Evolutionary conservation across 2,329 filamentous ascomycete species (phyloP), one percentile per base, ranked within the genome.

Genomic region (Akanthomyces uredinophilus): DNA sequence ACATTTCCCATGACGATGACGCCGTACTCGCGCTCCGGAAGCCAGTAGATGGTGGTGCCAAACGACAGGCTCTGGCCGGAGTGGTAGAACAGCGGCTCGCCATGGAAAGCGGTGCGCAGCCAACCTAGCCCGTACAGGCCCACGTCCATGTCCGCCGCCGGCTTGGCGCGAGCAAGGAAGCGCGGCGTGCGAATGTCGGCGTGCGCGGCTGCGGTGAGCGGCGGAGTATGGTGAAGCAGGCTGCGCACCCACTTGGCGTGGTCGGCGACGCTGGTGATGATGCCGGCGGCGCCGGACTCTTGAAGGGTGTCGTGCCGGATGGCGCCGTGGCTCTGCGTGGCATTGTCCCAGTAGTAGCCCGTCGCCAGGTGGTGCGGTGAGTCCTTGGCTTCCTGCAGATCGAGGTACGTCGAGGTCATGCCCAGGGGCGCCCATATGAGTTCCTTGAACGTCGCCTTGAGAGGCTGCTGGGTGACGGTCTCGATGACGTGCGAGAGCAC

Each of bases 401-500:
- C 64, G 5, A 71, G 62, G 14, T 67, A 73, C 1, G 75, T 77
- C 56, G 74, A 71, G n/a, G 68, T 64, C 78, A 81, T 80, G 3
- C 68, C 71, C 41, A 81, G 68, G 0, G 77, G 78, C 2, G 60
- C 58, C 71, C 77, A 79, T 53, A 81, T 66, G 20, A 68, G 64
- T 22, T 71, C 65, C 4, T 69, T 68, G 4, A 81, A 68, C 59
- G 78, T 76, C 4, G 71, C 65, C 0, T 71, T 70, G 16, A 81
- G 69, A n/a, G 65, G 65, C 5, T 55, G 44, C 1, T 71, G 71
- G 0, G 70, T 72, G 1, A 77, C 61, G 0, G 64, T 71, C 60
- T 79, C 75, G 18, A 81, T 65, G 1, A 80, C 70, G 64, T 80
- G 70, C 14, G 73, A 74, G 1, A 72, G 71, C 3, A 71, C 71